phyloP scores from a whole-genome alignment of 2,329 filamentous ascomycete genomes.

The Aspergillus quadricinctus region DNA sequence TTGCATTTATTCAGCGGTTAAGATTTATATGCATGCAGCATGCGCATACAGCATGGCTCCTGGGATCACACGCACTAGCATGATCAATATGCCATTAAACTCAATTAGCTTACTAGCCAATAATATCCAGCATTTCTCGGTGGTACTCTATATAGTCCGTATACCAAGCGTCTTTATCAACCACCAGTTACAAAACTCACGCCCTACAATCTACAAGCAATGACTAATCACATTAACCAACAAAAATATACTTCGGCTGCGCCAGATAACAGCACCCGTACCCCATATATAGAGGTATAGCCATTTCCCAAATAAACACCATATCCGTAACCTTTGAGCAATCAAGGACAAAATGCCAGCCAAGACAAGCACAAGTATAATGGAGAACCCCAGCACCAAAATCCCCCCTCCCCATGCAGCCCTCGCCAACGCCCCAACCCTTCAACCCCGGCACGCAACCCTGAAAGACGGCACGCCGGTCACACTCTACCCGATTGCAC shows the following conservation, averaged over 20 bases:
- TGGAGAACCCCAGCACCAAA: slow-evolving; percentile 32
- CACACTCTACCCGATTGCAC: slow-evolving; percentile 28
- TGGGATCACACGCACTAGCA: not conserved
- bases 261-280: not conserved
- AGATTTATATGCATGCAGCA: not conserved
- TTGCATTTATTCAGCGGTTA: not conserved
- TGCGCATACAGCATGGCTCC: no score
- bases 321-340: no score
- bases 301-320: not conserved
- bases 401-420: slow-evolving; percentile 27
- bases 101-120: not conserved
- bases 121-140: not conserved
- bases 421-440: slow-evolving; percentile 16
- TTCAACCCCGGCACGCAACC: slow-evolving; percentile 20
- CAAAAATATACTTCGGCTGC: not conserved
- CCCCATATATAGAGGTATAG: not conserved
- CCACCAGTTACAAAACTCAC: not conserved
- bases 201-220: slow-evolving; percentile 16
- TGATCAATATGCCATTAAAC: not conserved
- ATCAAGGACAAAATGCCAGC: no score
- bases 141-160: no score
- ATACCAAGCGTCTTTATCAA: not conserved
- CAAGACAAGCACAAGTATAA: slow-evolving; percentile 22
- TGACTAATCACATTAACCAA: not conserved
- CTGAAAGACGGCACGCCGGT: slow-evolving; percentile 21